Conservation (phyloP, 257 asterid species). For the Solanum ahanhuiri region DNA sequence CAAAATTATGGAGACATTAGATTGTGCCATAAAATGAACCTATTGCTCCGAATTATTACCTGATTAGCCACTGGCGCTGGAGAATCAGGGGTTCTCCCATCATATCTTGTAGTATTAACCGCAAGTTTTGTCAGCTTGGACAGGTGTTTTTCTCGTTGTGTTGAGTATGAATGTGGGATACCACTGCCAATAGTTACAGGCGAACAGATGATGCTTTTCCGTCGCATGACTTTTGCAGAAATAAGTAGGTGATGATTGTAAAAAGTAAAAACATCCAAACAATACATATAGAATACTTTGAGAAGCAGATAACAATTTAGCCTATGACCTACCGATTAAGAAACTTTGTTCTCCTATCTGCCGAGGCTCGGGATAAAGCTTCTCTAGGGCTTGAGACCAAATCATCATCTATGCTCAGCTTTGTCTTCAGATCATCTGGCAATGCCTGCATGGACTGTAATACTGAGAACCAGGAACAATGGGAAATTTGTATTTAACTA, state of each 20-base stretch:
- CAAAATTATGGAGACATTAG: neutral
- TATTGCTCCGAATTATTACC: conserved; percentile 24
- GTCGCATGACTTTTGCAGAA: neutral
- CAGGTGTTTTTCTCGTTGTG: conserved; percentile 60
- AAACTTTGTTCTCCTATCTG: conserved; percentile 84
- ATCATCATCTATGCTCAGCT: conserved; percentile 92
- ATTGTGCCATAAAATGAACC: neutral
- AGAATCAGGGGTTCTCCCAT: conserved; percentile 82
- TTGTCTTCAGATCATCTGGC: conserved; percentile 88
- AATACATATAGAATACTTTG: neutral
- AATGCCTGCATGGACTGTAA: conserved; percentile 40
- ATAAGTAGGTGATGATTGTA: neutral
- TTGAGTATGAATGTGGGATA: conserved; percentile 59
- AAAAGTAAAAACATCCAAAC: neutral
- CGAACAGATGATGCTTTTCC: neutral
- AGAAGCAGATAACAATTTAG: neutral
- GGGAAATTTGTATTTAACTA: neutral
- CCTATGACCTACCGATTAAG: conserved; percentile 54
- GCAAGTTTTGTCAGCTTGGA: conserved; percentile 76
- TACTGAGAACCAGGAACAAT: conserved; percentile 5
- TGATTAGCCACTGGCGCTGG: conserved; percentile 74
- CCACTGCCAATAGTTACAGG: conserved; percentile 46
- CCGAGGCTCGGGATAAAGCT: conserved; percentile 91
- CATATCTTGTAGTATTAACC: conserved; percentile 63
- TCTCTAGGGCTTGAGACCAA: conserved; percentile 89